These are phyloP conservation scores for Helianthus tuberosus DNA, from an alignment of 129 eudicot species.

Conservation along the genomic window DNA sequence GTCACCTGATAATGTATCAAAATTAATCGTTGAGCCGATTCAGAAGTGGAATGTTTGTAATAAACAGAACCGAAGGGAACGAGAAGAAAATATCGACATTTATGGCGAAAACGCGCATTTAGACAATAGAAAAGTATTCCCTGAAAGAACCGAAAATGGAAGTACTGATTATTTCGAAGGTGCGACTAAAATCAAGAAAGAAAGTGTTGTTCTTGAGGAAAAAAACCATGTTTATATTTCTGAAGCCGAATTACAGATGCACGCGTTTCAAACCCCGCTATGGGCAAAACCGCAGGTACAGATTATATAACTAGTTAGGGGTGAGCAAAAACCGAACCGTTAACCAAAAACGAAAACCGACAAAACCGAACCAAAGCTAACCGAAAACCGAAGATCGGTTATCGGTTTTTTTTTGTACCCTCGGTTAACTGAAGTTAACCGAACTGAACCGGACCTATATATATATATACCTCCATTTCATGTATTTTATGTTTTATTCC, in stretches of 20 bases:
- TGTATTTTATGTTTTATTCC: no score
- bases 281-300: slow-evolving; percentile 86
- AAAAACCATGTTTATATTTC: slow-evolving; percentile 72
- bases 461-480: no score
- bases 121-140: slow-evolving; percentile 59
- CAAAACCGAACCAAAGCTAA: no score
- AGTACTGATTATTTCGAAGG: slow-evolving; percentile 34
- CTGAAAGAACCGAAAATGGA: slow-evolving; percentile 53
- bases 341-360: no score
- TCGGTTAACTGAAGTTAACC: no score
- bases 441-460: no score
- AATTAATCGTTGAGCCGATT: slow-evolving; percentile 72
- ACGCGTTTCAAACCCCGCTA: slow-evolving; percentile 47
- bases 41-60: slow-evolving; percentile 88
- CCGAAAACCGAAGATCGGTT: no score
- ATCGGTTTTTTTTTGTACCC: no score
- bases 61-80: slow-evolving; percentile 67
- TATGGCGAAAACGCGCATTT: slow-evolving; percentile 70
- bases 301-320: not conserved
- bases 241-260: slow-evolving; percentile 86
- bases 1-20: slow-evolving; percentile 45
- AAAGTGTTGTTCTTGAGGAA: slow-evolving; percentile 53
- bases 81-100: slow-evolving; percentile 57
- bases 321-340: no score
- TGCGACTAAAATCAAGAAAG: slow-evolving; percentile 34